phyloP scores from a whole-genome alignment of 1,139 yeast genomes.

The Entelexis paramagnoliae region DNA sequence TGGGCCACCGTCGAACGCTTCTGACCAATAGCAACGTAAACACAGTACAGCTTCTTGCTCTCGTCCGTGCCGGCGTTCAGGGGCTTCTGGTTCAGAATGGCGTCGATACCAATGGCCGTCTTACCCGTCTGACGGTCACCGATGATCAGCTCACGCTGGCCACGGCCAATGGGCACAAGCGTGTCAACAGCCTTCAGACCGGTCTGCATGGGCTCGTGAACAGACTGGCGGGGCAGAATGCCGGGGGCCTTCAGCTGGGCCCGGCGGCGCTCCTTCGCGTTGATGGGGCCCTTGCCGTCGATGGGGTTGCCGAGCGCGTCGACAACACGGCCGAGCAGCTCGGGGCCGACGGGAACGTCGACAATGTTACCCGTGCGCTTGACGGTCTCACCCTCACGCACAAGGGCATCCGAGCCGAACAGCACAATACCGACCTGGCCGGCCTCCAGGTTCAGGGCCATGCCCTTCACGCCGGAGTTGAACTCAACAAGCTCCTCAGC shows the following conservation, averaged over 20 bases:
- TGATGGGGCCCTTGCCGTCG: conserved; percentile 99
- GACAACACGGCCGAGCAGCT: conserved; percentile 96
- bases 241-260: conserved; percentile 99
- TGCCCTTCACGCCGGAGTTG: conserved; percentile 99
- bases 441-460: conserved; percentile 99
- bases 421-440: conserved; percentile 99
- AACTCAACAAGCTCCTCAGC: conserved; percentile 99
- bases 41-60: conserved; percentile 97
- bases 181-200: conserved; percentile 99
- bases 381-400: conserved; percentile 99
- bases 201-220: conserved; percentile 98
- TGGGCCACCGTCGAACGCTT: conserved; percentile 99
- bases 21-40: conserved; percentile 99
- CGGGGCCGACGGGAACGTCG: conserved; percentile 98
- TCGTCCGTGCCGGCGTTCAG: conserved; percentile 94
- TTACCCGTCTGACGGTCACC: conserved; percentile 99
- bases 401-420: conserved; percentile 98
- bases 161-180: conserved; percentile 99
- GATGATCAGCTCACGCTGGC: conserved; percentile 99
- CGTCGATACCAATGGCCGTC: conserved; percentile 97
- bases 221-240: conserved; percentile 98
- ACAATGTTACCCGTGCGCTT: conserved; percentile 99
- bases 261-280: conserved; percentile 74
- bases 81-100: conserved; percentile 98
- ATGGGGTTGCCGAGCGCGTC: conserved; percentile 99